These are phyloP conservation scores for Cutaneotrichosporon cutaneum DNA, from an alignment of 1,284 basidiomycete genomes.

Conservation along the genomic window DNA sequence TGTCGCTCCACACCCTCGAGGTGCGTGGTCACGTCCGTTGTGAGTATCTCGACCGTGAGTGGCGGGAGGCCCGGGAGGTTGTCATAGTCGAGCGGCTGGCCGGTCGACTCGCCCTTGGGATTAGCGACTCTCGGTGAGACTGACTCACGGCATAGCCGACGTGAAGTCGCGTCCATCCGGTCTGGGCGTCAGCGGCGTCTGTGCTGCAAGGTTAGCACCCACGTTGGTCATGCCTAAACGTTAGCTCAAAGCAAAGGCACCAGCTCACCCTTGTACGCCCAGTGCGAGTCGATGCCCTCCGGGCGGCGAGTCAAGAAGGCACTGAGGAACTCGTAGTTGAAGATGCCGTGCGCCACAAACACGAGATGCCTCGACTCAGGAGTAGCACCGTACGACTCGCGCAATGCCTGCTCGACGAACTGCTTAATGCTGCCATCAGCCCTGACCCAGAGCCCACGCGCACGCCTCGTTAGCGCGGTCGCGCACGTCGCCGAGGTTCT, in stretches of 20 bases:
- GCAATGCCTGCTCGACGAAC: constrained; percentile 47
- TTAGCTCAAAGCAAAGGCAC: constrained; percentile 5
- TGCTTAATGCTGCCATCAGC: constrained; percentile 36
- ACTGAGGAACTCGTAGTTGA: constrained; percentile 52
- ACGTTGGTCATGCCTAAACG: constrained; percentile 53
- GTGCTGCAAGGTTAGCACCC: constrained; percentile 9
- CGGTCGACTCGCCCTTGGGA: constrained; percentile 11
- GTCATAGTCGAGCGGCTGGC: not conserved
- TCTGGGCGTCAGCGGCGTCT: constrained; percentile 31
- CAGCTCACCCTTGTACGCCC: constrained; percentile 47
- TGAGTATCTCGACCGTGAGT: constrained; percentile 40
- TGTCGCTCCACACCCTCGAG: constrained; percentile 61
- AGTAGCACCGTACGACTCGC: constrained; percentile 31
- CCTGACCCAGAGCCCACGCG: constrained; percentile 15
- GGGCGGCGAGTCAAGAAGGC: constrained; percentile 45
- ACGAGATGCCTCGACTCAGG: constrained; percentile 38
- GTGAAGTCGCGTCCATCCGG: constrained; percentile 56
- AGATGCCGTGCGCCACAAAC: constrained; percentile 54
- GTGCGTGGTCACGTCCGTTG: constrained; percentile 51
- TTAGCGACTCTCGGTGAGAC: not conserved
- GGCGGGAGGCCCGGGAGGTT: constrained; percentile 22
- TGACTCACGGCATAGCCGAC: constrained; percentile 45
- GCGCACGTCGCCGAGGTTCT: constrained; percentile 50
- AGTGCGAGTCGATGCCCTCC: constrained; percentile 42
- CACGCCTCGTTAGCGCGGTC: constrained; percentile 48